Conservation (phyloP, 305 asterid genomes). For the Fraxinus platypoda region DNA sequence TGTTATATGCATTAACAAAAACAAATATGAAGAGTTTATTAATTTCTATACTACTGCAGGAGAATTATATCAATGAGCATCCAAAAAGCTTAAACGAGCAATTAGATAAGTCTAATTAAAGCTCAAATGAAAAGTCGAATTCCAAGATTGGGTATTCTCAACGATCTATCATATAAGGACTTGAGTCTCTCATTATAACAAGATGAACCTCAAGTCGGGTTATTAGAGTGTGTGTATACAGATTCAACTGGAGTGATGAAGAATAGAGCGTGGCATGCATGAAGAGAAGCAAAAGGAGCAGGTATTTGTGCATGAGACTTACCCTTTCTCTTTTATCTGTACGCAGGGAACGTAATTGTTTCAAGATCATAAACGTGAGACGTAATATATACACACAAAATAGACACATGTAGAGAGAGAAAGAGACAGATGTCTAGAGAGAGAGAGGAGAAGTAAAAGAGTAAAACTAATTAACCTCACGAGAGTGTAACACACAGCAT, state of each 20-base stretch:
- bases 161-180: neutral
- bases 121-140: neutral
- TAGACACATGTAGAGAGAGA: neutral
- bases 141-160: neutral
- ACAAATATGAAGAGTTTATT: neutral
- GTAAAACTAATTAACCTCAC: constrained; percentile 75
- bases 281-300: constrained; percentile 31
- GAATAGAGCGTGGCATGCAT: constrained; percentile 42
- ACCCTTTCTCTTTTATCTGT: constrained; percentile 31
- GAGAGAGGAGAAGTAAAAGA: constrained; percentile 29
- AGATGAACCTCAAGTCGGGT: neutral
- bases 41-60: too few species aligned
- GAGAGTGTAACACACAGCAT: constrained; percentile 65
- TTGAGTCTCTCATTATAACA: neutral
- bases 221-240: neutral
- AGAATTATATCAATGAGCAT: too few species aligned
- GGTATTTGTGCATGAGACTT: constrained; percentile 40
- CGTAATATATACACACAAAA: constrained; percentile 14
- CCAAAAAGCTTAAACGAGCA: too few species aligned
- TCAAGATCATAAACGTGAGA: constrained; percentile 59
- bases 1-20: neutral
- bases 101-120: too few species aligned
- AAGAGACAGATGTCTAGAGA: neutral
- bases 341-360: constrained; percentile 57
- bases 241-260: constrained; percentile 17